Percentiles rank a stretch among this genome's conserved stretches.
Evolutionary conservation across 169 alveolate genomes (phyloP).

Genomic region (Cryptosporidium canis): DNA sequence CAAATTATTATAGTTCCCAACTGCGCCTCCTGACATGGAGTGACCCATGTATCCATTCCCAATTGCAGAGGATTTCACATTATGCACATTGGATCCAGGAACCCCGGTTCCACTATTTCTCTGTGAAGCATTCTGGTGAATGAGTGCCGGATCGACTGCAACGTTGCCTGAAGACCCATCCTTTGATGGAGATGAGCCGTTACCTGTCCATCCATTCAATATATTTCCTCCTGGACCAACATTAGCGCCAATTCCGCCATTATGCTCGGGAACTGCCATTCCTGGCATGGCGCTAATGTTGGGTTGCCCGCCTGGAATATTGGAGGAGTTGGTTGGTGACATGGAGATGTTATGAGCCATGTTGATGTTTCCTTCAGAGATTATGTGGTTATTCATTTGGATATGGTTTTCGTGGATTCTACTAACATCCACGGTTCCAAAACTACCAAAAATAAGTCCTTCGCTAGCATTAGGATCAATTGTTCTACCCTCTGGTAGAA

Average conservation of each 20-base stretch:
- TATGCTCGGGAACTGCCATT: not conserved
- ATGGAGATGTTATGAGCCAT: not conserved
- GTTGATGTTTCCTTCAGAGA: not conserved
- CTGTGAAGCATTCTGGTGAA: slow-evolving; percentile 4
- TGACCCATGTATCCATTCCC: slow-evolving; percentile 10
- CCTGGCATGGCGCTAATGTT: not conserved
- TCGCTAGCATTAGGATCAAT: slow-evolving; percentile 64
- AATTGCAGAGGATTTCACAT: not conserved
- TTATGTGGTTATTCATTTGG: slow-evolving; percentile 19
- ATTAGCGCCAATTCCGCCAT: not conserved
- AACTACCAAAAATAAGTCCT: slow-evolving; percentile 65
- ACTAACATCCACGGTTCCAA: slow-evolving; percentile 69
- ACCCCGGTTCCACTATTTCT: slow-evolving; percentile 2
- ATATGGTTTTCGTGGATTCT: slow-evolving; percentile 22
- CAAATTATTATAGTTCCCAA: not conserved
- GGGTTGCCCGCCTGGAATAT: not conserved
- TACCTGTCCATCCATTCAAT: slow-evolving; percentile 4
- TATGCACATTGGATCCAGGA: slow-evolving; percentile 5
- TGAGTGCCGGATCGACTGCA: not conserved
- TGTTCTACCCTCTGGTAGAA: slow-evolving; percentile 71
- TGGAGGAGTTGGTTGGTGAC: not conserved
- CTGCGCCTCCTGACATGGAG: not conserved
- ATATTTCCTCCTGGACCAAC: slow-evolving; percentile 4
- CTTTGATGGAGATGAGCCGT: slow-evolving; percentile 8
- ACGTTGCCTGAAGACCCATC: not conserved